A percentile compares a stretch with the other conserved stretches of the same genome.
Evolutionary conservation across 73 alveolate genomes (phyloP).

Genomic region (Paramecium tetraurelia): DNA sequence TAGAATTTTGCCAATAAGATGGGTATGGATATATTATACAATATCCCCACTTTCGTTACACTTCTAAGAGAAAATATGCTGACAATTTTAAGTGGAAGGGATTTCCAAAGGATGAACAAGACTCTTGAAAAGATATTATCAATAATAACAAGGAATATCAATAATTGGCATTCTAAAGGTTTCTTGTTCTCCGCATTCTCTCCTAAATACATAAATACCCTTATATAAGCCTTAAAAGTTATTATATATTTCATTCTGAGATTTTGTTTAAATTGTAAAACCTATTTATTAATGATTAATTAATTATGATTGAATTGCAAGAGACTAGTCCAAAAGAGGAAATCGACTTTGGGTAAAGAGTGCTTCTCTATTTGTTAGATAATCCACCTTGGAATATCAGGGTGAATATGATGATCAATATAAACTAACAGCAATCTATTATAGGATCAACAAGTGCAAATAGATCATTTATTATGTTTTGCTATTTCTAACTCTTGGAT

Average conservation of each 20-base stretch:
- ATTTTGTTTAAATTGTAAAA: background rate
- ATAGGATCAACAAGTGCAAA: background rate
- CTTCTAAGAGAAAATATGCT: conserved; percentile 69
- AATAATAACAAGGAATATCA: background rate
- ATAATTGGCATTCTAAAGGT: background rate
- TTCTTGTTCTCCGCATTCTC: background rate
- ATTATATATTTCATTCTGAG: background rate
- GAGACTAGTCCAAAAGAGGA: background rate
- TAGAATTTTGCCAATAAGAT: conserved; percentile 43
- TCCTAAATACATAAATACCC: background rate
- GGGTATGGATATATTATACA: conserved; percentile 74
- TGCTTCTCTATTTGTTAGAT: background rate
- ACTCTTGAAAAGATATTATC: conserved; percentile 23
- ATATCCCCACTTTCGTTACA: conserved; percentile 67
- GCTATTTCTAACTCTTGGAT: background rate
- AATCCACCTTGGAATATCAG: background rate
- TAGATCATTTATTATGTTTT: background rate
- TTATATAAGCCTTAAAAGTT: too few relatives aligned
- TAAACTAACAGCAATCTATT: conserved; percentile 12
- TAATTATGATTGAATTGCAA: background rate
- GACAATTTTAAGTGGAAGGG: conserved; percentile 80
- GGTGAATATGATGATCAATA: conserved; percentile 29
- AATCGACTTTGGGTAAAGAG: background rate
- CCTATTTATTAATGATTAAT: background rate
- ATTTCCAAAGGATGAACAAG: conserved; percentile 56